Evolutionary conservation across 2,329 filamentous ascomycete genomes (phyloP).

Genomic region (Colletotrichum sp.): DNA sequence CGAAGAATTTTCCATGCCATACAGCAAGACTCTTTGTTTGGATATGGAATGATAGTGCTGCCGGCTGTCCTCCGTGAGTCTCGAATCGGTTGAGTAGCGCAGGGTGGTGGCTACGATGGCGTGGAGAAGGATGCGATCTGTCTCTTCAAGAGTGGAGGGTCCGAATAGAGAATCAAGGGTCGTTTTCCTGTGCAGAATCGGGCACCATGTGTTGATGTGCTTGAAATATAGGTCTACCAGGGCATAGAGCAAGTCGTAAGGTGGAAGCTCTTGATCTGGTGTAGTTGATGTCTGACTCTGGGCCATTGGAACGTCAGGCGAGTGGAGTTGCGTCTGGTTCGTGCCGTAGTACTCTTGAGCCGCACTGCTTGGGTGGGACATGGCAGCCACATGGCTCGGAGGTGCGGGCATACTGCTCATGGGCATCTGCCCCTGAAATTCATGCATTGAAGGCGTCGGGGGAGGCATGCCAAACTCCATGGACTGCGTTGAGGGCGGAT

Average conservation of each 20-base stretch:
- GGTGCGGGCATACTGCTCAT: conserved; percentile 43
- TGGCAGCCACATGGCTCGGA: conserved; percentile 33
- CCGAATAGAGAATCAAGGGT: conserved; percentile 86
- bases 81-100: conserved; percentile 79
- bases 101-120: conserved; percentile 89
- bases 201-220: conserved; percentile 84
- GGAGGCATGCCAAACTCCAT: conserved; percentile 56
- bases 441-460: conserved; percentile 51
- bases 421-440: conserved; percentile 53
- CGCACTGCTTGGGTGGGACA: conserved; percentile 44
- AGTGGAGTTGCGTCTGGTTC: conserved; percentile 53
- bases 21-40: conserved; percentile 85
- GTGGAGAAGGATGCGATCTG: conserved; percentile 82
- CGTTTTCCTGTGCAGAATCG: conserved; percentile 84
- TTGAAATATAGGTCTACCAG: conserved; percentile 81
- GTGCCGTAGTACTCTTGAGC: conserved; percentile 57
- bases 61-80: conserved; percentile 75
- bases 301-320: conserved; percentile 61
- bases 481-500: conserved; percentile 49
- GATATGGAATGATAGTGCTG: conserved; percentile 79
- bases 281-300: conserved; percentile 51
- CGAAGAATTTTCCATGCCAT: conserved; percentile 88
- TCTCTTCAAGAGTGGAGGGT: conserved; percentile 75
- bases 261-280: conserved; percentile 72
- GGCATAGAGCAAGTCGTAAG: conserved; percentile 75